Conservation (phyloP, 1,284 basidiomycete species). For the Cryptococcus sp. region DNA sequence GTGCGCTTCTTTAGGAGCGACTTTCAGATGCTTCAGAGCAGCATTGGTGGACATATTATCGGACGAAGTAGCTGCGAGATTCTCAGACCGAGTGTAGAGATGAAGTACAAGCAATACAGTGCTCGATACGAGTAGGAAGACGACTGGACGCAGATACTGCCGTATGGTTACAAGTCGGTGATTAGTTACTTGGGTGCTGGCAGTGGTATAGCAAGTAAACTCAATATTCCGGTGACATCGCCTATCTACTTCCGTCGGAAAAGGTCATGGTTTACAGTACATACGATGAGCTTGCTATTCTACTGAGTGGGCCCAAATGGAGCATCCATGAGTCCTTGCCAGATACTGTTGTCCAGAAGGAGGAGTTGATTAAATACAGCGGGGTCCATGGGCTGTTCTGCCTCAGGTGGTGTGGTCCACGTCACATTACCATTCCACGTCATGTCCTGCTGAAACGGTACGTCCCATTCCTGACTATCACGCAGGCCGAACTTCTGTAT, state of each 20-base stretch:
- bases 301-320: not conserved
- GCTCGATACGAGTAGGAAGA: no score
- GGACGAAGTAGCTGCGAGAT: not conserved
- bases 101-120: not conserved
- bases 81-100: not conserved
- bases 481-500: conserved; percentile 13
- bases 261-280: no score
- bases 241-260: no score
- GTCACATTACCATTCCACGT: not conserved
- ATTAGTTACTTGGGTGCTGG: no score
- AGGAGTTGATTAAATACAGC: not conserved
- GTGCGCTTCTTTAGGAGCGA: conserved; percentile 53
- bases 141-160: no score
- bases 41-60: conserved; percentile 6
- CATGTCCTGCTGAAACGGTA: not conserved
- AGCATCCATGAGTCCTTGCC: not conserved
- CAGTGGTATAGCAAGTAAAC: no score
- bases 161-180: no score
- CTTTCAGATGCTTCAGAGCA: conserved; percentile 41
- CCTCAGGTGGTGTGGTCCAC: not conserved
- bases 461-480: not conserved
- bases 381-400: not conserved
- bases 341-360: not conserved
- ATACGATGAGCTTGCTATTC: no score
- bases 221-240: no score